Percentiles rank a stretch among this genome's conserved stretches.
Conservation (phyloP, 2,329 filamentous ascomycete genomes). For the Phaeosphaeria sp. region DNA sequence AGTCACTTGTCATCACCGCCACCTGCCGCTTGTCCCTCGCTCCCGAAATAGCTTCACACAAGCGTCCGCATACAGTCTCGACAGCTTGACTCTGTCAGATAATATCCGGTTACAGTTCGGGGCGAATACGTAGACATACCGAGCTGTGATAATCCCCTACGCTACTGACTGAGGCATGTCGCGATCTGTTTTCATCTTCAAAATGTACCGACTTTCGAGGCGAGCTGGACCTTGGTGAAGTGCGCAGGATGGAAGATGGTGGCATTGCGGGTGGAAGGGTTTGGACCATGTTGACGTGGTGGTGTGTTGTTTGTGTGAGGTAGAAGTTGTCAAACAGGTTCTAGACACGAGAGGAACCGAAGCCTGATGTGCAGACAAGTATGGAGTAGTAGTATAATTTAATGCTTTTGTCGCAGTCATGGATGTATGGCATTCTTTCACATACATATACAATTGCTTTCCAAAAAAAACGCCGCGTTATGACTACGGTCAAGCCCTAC, state of each 20-base stretch:
- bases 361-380: neutral
- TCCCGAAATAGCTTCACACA: neutral
- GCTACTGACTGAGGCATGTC: neutral
- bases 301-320: neutral
- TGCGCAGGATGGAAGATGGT: neutral
- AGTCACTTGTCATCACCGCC: neutral
- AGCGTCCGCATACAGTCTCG: slow-evolving; percentile 1
- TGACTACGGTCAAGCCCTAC: neutral
- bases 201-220: neutral
- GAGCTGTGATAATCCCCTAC: neutral
- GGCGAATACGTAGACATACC: neutral
- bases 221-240: neutral
- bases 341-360: no score
- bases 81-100: neutral
- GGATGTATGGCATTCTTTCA: neutral
- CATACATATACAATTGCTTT: neutral
- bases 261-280: neutral
- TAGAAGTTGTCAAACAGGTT: no score
- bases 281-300: neutral
- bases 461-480: neutral
- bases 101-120: neutral
- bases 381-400: neutral
- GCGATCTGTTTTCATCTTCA: neutral
- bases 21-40: neutral
- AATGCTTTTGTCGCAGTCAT: neutral